Base-by-base conservation (phyloP, 2,329 filamentous ascomycete genomes). In the Colletotrichum sidae region DNA sequence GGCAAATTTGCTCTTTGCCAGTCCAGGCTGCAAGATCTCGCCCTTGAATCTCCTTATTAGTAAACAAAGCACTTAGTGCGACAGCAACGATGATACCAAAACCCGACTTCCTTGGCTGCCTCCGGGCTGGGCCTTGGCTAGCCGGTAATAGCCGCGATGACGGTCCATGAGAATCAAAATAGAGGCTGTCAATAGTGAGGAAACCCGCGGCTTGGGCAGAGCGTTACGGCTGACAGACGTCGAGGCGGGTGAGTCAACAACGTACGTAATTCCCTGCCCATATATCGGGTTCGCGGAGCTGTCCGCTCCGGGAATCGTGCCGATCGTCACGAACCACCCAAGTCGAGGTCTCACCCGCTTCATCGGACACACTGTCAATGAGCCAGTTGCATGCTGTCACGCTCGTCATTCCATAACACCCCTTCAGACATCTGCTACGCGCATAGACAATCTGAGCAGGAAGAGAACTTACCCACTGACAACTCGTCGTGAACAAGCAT, bases 231-330 rank as follows among this genome's bases (percentile, higher is more conserved):
- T 10, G 11, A 8, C 38, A 11, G 38, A 41, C 6, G 13, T 41
- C 12, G 34, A 7, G 34, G 15, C 11, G 33, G 6, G 9, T 44
- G 33, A 17, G 33, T 51, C 53, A 25, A 56, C 53, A 25, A 56
- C 44, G 46, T 50, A 51, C 55, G 55, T 51, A 57, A 58, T 44
- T 42, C n/a, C 9, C 42, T 34, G 45, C 5, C 33, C 39, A 12
- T 12, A 12, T 8, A 44, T 25, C 38, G 55, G 38, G 25, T 2
- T 8, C n/a, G 4, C 37, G 37, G 55, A 42, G 46, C 55, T 50
- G 37, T 37, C 37, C 46, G 37, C 46, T 33, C 55, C 46, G 33
- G 37, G 10, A 39, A 25, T 35, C 13, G 8, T 25, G 37, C 55
- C 46, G 46, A n/a, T 50, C 37, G 25, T 38, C 7, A 52, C 13